These are phyloP conservation scores for Populus deltoides DNA, from an alignment of 345 rosid genomes.

Conservation along the genomic window DNA sequence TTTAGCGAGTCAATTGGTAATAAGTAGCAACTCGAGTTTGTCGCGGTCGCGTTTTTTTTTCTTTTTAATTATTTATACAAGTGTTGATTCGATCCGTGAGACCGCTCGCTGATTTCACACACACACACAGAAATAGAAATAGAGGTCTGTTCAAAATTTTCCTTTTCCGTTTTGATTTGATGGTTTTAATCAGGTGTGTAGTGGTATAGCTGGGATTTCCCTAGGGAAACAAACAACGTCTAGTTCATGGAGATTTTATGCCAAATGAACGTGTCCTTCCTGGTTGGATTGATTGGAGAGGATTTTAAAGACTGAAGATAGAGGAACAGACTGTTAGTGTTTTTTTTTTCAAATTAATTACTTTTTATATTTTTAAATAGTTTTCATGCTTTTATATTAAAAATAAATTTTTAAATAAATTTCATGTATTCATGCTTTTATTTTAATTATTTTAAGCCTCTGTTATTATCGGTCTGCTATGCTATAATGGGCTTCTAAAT, in stretches of 20 bases:
- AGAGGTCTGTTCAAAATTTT: background rate
- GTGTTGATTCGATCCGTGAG: conserved; percentile 64
- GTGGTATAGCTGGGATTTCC: background rate
- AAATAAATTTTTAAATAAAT: too few species aligned
- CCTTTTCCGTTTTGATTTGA: background rate
- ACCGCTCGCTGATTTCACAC: conserved; percentile 45
- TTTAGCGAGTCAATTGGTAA: background rate
- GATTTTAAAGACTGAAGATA: too few species aligned
- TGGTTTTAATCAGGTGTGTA: conserved; percentile 30
- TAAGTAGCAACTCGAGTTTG: conserved; percentile 15
- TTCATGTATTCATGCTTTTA: too few species aligned
- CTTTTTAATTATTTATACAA: conserved; percentile 3
- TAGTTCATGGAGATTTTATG: conserved; percentile 14
- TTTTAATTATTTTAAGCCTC: too few species aligned
- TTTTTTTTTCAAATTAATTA: too few species aligned
- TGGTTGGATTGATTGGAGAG: background rate
- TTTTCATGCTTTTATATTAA: too few species aligned
- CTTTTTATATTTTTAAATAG: too few species aligned
- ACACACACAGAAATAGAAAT: conserved; percentile 3
- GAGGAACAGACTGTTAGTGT: too few species aligned
- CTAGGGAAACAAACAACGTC: conserved; percentile 29
- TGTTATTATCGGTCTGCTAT: too few species aligned
- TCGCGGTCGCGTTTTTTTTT: conserved; percentile 24
- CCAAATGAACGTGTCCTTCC: conserved; percentile 1
- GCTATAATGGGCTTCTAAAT: too few species aligned